Evolutionary conservation across 768 basidiomycete species (phyloP), one percentile per base, ranked within the genome.

Genomic region (Leccinum longicurvipes): DNA sequence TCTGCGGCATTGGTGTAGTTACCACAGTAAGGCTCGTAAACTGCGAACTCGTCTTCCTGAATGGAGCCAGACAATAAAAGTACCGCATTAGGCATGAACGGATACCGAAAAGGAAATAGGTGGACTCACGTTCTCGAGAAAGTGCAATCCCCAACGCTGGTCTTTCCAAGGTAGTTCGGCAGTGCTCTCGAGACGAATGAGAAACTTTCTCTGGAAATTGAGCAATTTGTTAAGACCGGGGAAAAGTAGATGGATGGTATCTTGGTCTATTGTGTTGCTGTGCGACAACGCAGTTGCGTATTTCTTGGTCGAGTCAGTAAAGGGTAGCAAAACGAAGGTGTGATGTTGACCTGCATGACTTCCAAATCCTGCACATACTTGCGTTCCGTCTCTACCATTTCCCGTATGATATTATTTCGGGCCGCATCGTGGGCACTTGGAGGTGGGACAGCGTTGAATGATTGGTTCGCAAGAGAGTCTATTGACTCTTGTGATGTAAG

Each of bases 311-410:
- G 56, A 44, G 65, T 61, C 55, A 68, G 61, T 23, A 8, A 56
- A 53, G 46, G 24, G 42, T 6, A 36, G 21, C 53, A 54, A 21
- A 45, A 58, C 15, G 50, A 57, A 25, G 3, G 23, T 0, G 28
- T 68, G 39, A 19, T 41, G 39, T 86, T 66, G 62, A 93, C 94
- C 83, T 96, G 94, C 81, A 98, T 90, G 66, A 93, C 86, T 71
- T 97, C 94, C 60, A 99, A 77, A 74, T 98, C 97, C 72, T 92
- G 89, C 6, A 98, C 96, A 71, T 93, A 98, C 74, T 93, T 93
- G 63, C 92, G 86, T 72, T 99, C 97, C 0, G 93, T 98, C 72
- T 92, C 90, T 47, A 98, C 83, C 63, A 98, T 84, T 73, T 99
- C 97, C 66, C 82, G 82, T 57, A 94, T 82, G 58, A 89, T 88